phyloP scores from a whole-genome alignment of 108 stramenopile genomes.

The Nannochloropsis oceanica region DNA sequence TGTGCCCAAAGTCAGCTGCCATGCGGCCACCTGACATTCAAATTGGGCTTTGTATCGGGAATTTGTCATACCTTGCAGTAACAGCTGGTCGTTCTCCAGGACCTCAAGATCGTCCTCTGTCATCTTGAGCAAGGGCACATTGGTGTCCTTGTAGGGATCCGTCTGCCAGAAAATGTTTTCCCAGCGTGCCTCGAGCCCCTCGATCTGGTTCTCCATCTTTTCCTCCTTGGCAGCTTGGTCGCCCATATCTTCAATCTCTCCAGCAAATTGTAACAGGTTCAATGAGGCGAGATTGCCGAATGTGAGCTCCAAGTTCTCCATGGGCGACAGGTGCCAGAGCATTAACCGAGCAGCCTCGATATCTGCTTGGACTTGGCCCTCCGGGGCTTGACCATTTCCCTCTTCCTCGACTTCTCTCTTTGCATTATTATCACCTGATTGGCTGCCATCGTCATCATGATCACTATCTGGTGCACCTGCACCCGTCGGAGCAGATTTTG shows the following conservation, averaged over 20 bases:
- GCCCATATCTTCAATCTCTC: constrained; percentile 59
- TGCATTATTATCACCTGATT: background rate
- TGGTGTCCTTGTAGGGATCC: constrained; percentile 46
- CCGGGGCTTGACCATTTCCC: too few relatives aligned
- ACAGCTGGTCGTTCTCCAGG: constrained; percentile 56
- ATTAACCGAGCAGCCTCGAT: background rate
- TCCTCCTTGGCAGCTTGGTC: constrained; percentile 60
- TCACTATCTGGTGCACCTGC: background rate
- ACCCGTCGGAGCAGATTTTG: background rate
- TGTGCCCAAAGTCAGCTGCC: constrained; percentile 47
- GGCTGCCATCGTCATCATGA: background rate
- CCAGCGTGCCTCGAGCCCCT: constrained; percentile 50
- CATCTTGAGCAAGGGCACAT: constrained; percentile 50
- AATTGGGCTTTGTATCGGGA: constrained; percentile 50
- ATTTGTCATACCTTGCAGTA: constrained; percentile 57
- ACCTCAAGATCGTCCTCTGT: constrained; percentile 59
- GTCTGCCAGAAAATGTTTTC: constrained; percentile 41
- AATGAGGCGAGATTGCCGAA: constrained; percentile 48
- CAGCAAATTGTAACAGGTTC: constrained; percentile 49
- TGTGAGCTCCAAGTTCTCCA: constrained; percentile 44
- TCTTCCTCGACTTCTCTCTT: background rate
- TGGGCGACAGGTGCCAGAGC: constrained; percentile 33
- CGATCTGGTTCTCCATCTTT: constrained; percentile 54
- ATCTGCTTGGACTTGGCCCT: too few relatives aligned
- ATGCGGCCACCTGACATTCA: constrained; percentile 42